Evolutionary conservation across 345 rosid species (phyloP).

Genomic region (Jatropha curcas): DNA sequence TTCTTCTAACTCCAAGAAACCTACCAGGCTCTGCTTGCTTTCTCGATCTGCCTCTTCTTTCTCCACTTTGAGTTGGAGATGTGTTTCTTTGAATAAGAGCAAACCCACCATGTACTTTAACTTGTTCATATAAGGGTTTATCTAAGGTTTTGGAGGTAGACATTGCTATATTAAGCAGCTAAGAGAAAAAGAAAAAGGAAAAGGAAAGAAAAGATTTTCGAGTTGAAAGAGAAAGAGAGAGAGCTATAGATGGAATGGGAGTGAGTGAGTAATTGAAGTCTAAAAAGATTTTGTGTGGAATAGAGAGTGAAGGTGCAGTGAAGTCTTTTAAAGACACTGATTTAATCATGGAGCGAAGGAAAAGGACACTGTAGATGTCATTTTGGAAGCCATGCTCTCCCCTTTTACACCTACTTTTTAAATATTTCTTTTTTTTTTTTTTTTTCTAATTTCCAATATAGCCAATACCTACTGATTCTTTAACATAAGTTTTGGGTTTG

Average conservation of each 20-base stretch:
- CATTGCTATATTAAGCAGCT: constrained; percentile 8
- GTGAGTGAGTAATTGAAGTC: background rate
- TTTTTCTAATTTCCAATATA: background rate
- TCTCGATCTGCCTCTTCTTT: constrained; percentile 66
- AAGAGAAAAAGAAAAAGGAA: background rate
- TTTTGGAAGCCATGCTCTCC: constrained; percentile 25
- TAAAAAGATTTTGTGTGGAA: constrained; percentile 4
- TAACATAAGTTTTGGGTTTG: too few relatives aligned
- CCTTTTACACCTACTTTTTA: background rate
- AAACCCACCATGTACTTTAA: constrained; percentile 41
- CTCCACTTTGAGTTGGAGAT: constrained; percentile 48
- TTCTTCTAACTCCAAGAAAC: constrained; percentile 85
- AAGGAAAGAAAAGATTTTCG: background rate
- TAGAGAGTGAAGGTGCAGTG: constrained; percentile 20
- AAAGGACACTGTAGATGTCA: constrained; percentile 29
- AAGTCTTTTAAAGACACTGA: constrained; percentile 40
- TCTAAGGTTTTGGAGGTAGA: constrained; percentile 34
- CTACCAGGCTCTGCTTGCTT: constrained; percentile 86
- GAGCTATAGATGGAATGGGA: background rate
- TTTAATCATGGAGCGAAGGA: constrained; percentile 21
- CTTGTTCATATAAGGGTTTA: constrained; percentile 33
- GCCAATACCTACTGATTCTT: background rate
- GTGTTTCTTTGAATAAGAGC: constrained; percentile 60
- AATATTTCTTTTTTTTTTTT: background rate
- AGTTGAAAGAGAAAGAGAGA: background rate